Evolutionary conservation across 106 monocot species (phyloP), one percentile per base, ranked within the genome.

Genomic region (Acanthochlamys bracteata): DNA sequence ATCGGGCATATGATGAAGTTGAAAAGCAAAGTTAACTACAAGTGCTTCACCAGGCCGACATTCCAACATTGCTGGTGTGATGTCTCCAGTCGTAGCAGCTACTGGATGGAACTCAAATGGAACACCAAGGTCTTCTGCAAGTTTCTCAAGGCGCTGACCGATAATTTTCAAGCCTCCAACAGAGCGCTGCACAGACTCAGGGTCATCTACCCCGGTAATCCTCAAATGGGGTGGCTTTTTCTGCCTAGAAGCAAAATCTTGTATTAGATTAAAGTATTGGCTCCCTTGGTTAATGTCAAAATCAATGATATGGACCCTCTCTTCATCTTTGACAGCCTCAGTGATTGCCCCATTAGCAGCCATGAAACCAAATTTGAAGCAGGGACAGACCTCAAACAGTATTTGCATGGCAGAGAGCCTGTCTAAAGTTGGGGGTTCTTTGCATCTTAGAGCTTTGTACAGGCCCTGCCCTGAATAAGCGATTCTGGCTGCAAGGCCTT

Each of bases 1-100:
- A 74, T 99, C 98, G 17, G 98, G 98, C 85, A 99, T 85, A 55
- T 99, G 98, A 64, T 99, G 98, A 64, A 99, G 89, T 53, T 86
- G 92, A 72, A 89, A 99, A 9, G 92, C 98, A 70, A 99, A 99
- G 71, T 92, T 99, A 17, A 99, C 98, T 1, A 92, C 64, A 15
- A 99, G 75, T 9, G 85, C 89, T 71, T 99, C 98, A 27, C 76
- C 83, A 42, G 71, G 58, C 9, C 41, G 62, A 33, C 85, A 88
- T 24, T 71, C 81, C 17, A 99, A 75, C 83, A 89, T 85, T 9
- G 78, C 59, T 60, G 92, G 83, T 20, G 79, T 86, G 0, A 99
- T 79, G 71, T 92, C 89, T 0, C 62, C 69, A 1, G 74, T 83
- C 56, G 83, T 85, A 20, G 79, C 78, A 15, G 81, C 77, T 60